Evolutionary conservation across 306 rosid genomes (phyloP), one percentile per base, ranked within the genome.

Genomic region (Ochetophila trinervis): DNA sequence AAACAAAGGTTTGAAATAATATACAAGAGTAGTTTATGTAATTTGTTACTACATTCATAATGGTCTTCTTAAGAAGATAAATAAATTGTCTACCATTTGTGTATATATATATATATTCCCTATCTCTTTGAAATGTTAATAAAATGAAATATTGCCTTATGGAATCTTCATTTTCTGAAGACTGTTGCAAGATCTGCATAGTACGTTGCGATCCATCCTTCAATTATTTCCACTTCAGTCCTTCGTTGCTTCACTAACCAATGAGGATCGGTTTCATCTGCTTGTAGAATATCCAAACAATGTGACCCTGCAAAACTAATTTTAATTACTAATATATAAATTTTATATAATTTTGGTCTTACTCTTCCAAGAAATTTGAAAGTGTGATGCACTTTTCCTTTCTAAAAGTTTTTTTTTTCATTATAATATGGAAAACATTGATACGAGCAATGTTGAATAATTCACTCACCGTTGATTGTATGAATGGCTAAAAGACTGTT

Each of bases 401-500:
- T 4, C n/a, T 55, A 0, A 4, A 30, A 20, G 3, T 52, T 20
- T 21, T 9, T 34, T 53, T 5, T 15, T 53, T n/a, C n/a, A n/a
- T n/a, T n/a, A n/a, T 32, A 6, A 36, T 36, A 36, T 21, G 60
- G 50, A 14, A 3, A n/a, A 19, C 21, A 27, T 16, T 60, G 1
- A 2, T 4, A 37, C n/a, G n/a, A n/a, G n/a, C n/a, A n/a, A n/a
- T n/a, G 45, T 40, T 45, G 51, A 23, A 8, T 62, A n/a, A 53
- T 35, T 32, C 11, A 53, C 49, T 69, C 72, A 88, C 96, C 92
- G 47, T 88, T 78, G 13, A 48, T 53, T 0, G 96, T 67, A 40
- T 75, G 10, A 30, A 86, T 24, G 6, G 86, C 88, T 11, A 88
- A 8, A 37, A 86, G 47, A 54, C 76, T 88, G 2, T 74, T 51